Base-by-base conservation (phyloP, 306 rosid species). In the Abrus pulchellus region DNA sequence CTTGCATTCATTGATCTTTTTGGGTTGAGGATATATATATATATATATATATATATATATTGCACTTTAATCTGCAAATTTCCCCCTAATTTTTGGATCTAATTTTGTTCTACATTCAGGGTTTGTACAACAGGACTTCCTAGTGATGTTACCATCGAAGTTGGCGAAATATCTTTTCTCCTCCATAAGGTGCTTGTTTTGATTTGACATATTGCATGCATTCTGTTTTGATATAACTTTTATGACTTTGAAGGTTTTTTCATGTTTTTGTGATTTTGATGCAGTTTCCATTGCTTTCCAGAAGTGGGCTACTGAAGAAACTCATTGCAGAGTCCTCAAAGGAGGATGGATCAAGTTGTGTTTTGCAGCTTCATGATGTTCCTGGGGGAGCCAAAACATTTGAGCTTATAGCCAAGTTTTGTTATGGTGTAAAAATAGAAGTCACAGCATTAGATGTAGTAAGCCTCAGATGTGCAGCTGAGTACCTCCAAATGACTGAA, bases 261-360 rank as follows among this genome's bases (percentile, higher is more conserved):
- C 52, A 20, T 55, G 78, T 67, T 56, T 64, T 66, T 74, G 56
- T 52, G 76, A 36, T 77, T 59, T 76, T 85, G 82, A 72, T 89
- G 88, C 90, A 94, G 98, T 94, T 94, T 80, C 98, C 98, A 20
- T 83, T 94, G 89, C 93, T 94, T 54, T 94, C 98, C 45, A 94
- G 90, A 89, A 90, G 98, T 83, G 93, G 97, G 41, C 85, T 88
- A 43, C 59, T 94, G 73, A 93, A 94, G 82, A 88, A 83, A 83
- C 87, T 90, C n/a, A 87, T 89, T 41, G 97, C 89, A 60, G 91
- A 88, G 81, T 55, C 43, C 28, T 71, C 90, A 48, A 45, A 28
- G 2, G 91, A 86, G 72, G 97, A 89, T 78, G 92, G 82, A 72
- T 76, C 90, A 29, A 68, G 64, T 34, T 88, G 87, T 84, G 57